Evolutionary conservation across 2,329 filamentous ascomycete species (phyloP), one percentile per base, ranked within the genome.

Genomic region (Pyrenophora graminea): DNA sequence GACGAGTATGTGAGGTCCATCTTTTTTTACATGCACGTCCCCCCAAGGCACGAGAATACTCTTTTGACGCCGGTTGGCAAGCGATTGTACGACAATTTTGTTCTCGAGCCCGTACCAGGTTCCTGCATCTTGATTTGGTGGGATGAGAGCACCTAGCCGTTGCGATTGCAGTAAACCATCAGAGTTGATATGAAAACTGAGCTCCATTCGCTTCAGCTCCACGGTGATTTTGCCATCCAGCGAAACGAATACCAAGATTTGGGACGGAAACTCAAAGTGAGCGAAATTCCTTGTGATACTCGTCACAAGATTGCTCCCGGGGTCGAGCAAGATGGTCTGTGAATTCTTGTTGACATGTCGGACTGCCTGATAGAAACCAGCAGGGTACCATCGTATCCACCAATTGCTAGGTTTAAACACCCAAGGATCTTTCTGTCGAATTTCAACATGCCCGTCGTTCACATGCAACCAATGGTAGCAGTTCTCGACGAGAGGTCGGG

Each of bases 401-500:
- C 79, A 81, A 54, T 79, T 74, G 4, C 62, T 59, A 0, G 12
- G 1, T 39, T 67, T 77, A 0, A 38, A 48, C 10, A 45, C 69
- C 79, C 79, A 82, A 1, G 71, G 70, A n/a, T 64, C 52, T 1
- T 66, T 64, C 6, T 75, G 76, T 7, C 84, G 74, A 18, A 86
- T 79, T 38, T 88, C 80, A 0, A 89, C 42, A 1, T 69, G 44
- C 2, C 74, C 71, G 1, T 69, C 70, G 1, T 52, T 40, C 0
- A 85, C 10, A 36, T 87, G 73, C 3, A 87, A 70, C 84, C 85
- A 88, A 54, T 89, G 85, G 0, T 81, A 73, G 42, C 81, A 86
- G 6, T 77, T 69, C 0, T 80, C 66, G 0, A 85, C 54, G 0
- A 89, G 70, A 0, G 74, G 63, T 0, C 56, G 57, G 0, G 85